These are phyloP conservation scores for Phytophthora tentaculata DNA, from an alignment of 352 stramenopile genomes.

Conservation along the genomic window DNA sequence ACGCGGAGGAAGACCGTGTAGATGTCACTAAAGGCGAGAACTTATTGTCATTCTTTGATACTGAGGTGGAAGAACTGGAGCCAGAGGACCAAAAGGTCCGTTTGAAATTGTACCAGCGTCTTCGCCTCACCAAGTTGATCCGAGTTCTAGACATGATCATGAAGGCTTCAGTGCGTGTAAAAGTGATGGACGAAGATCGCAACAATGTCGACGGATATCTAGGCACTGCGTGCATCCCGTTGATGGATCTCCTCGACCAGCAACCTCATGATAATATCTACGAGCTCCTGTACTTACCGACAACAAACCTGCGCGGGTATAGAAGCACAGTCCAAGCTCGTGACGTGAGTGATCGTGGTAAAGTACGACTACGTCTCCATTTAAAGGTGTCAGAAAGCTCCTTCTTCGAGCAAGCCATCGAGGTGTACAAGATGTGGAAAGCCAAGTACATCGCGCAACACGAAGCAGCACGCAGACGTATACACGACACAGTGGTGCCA, in stretches of 20 bases:
- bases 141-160: constrained; percentile 74
- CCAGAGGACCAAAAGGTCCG: constrained; percentile 59
- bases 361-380: constrained; percentile 52
- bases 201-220: constrained; percentile 55
- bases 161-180: constrained; percentile 56
- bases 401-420: constrained; percentile 68
- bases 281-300: constrained; percentile 46
- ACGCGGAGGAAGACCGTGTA: constrained; percentile 45
- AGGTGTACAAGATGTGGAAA: constrained; percentile 70
- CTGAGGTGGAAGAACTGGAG: constrained; percentile 72
- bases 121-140: constrained; percentile 60
- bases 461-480: constrained; percentile 54
- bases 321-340: neutral
- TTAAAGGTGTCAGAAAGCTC: constrained; percentile 67
- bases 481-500: constrained; percentile 68
- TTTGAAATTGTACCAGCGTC: constrained; percentile 54
- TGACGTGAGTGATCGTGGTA: constrained; percentile 30
- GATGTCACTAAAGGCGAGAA: constrained; percentile 47
- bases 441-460: constrained; percentile 65
- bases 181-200: constrained; percentile 64
- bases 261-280: constrained; percentile 66
- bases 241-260: constrained; percentile 75
- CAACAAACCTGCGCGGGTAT: constrained; percentile 10
- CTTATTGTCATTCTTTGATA: constrained; percentile 63
- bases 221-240: constrained; percentile 61